Evolutionary conservation across 139 green algal genomes (phyloP), one percentile per base, ranked within the genome.

Genomic region (Chlorella vulgaris): DNA sequence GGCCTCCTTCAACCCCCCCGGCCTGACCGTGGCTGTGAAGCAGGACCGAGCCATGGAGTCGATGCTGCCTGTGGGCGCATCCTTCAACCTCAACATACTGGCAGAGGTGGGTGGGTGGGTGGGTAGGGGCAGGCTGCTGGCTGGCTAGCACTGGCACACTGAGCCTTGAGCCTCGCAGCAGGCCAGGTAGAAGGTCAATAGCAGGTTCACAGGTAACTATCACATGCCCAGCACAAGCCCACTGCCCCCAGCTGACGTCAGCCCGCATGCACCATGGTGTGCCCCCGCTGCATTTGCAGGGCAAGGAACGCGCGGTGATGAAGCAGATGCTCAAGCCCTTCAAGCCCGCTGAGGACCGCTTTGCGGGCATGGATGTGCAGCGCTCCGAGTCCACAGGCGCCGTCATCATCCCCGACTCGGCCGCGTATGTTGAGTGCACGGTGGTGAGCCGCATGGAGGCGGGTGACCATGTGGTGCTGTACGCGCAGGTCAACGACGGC

Each of bases 381-480:
- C 18, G 36, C 29, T 38, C 33, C 21, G 73, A 67, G 73, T 47
- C 70, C 73, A 79, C 15, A 8, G 73, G 73, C 7, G 51, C 51
- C 19, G 73, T 67, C 53, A 38, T 79, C 58, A 61, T 70, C 10
- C 42, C 31, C 2, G 33, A 55, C 10, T 88, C 88, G 36, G 93
- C 97, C 62, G 93, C 96, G 0, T 94, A 95, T 90, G 89, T 98
- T 87, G 92, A 98, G 88, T 98, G 93, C 87, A 93, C 81, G n/a
- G 91, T 92, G 60, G 60, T 35, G 40, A 24, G 47, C 13, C 92
- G 96, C 55, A 88, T 99, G 95, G 96, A 99, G 89, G 95, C 94
- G 0, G 74, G 89, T 6, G 96, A 99, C 85, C 96, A 99, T 86
- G 99, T 94, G 95, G 86, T 99, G n/a, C 93, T 92, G 6, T 99